These are phyloP conservation scores for Trametes versicolor DNA, from an alignment of 1,284 basidiomycete species.

Conservation along the genomic window DNA sequence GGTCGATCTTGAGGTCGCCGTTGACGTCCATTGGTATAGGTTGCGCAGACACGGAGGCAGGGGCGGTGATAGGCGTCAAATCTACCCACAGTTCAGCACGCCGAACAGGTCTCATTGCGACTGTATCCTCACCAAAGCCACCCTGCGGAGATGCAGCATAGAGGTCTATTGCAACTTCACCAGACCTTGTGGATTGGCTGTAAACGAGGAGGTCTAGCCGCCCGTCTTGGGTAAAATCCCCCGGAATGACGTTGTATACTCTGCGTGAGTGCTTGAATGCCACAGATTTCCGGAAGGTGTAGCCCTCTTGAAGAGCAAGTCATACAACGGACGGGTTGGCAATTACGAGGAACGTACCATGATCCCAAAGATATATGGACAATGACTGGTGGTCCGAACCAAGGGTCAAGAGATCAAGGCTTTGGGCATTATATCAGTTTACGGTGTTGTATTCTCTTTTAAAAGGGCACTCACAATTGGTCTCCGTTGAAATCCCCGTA, in stretches of 20 bases:
- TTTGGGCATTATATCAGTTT: constrained; percentile 43
- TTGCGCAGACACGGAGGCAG: constrained; percentile 77
- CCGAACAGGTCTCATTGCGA: background rate
- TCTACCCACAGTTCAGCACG: constrained; percentile 37
- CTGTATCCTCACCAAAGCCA: constrained; percentile 67
- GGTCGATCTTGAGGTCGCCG: constrained; percentile 89
- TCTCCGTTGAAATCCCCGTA: constrained; percentile 97
- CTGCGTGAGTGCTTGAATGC: constrained; percentile 64
- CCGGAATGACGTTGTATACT: constrained; percentile 86
- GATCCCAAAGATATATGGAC: constrained; percentile 85
- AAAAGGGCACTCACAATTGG: constrained; percentile 76
- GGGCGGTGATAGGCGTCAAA: constrained; percentile 58
- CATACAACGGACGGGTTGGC: background rate
- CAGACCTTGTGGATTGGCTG: constrained; percentile 62
- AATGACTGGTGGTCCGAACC: constrained; percentile 78
- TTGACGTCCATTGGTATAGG: constrained; percentile 89
- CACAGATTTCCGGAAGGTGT: constrained; percentile 64
- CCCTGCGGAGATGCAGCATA: constrained; percentile 72
- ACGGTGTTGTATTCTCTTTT: background rate
- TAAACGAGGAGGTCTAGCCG: constrained; percentile 92
- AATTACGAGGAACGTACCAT: constrained; percentile 57
- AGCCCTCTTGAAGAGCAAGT: constrained; percentile 56
- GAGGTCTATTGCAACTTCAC: constrained; percentile 70
- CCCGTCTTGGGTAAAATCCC: constrained; percentile 94
- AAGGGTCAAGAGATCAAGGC: constrained; percentile 85